These are phyloP conservation scores for Xylariales sp. DNA, from an alignment of 2,329 filamentous ascomycete genomes.

Conservation along the genomic window DNA sequence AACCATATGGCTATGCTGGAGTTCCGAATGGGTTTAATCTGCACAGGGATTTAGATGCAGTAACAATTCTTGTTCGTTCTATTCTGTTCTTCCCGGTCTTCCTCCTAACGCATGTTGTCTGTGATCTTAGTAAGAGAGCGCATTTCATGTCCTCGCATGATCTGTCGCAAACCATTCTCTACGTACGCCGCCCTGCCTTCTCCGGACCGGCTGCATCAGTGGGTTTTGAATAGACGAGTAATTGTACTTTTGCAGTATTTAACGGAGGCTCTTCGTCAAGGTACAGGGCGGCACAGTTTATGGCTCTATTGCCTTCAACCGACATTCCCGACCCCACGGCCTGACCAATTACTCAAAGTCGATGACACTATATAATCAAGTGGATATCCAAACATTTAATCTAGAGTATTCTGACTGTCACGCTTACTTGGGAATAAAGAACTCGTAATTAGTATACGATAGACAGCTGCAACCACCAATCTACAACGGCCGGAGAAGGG, in stretches of 20 bases:
- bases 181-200: neutral
- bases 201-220: neutral
- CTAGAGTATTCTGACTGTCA: neutral
- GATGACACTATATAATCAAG: neutral
- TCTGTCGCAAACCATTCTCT: neutral
- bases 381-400: neutral
- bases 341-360: neutral
- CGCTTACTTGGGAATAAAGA: neutral
- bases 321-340: neutral
- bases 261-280: neutral
- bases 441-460: neutral
- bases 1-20: conserved; percentile 11
- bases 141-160: neutral
- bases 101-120: neutral
- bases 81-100: neutral
- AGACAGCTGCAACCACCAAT: neutral
- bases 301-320: neutral
- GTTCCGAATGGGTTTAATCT: conserved; percentile 9
- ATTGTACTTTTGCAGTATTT: conserved; percentile 1
- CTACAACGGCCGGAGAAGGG: neutral
- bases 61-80: conserved; percentile 1
- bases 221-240: neutral
- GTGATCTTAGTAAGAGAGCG: neutral
- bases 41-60: conserved; percentile 2
- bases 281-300: neutral